phyloP scores from a whole-genome alignment of 495 filamentous ascomycete genomes.

The Talaromyces nanjingensis region DNA sequence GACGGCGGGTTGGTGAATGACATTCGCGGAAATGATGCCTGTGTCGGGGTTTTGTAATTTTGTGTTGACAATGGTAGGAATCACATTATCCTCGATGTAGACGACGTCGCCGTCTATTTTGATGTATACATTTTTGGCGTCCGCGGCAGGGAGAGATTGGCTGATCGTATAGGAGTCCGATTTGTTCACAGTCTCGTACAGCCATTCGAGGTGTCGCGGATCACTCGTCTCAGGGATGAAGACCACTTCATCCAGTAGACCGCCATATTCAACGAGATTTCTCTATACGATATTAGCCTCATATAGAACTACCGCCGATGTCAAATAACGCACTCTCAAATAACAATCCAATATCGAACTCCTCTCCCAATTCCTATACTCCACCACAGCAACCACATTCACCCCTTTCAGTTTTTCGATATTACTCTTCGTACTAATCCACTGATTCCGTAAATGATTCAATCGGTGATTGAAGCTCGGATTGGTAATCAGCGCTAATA shows the following conservation, averaged over 20 bases:
- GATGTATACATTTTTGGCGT: slow-evolving; percentile 37
- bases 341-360: slow-evolving; percentile 49
- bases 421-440: background rate
- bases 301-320: background rate
- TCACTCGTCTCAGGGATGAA: slow-evolving; percentile 46
- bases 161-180: slow-evolving; percentile 24
- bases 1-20: slow-evolving; percentile 38
- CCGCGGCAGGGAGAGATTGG: background rate
- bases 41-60: slow-evolving; percentile 39
- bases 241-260: slow-evolving; percentile 46
- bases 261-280: slow-evolving; percentile 45
- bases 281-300: slow-evolving; percentile 17
- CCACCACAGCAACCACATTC: slow-evolving; percentile 43
- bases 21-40: slow-evolving; percentile 45
- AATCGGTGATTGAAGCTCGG: background rate
- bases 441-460: background rate
- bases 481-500: background rate
- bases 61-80: slow-evolving; percentile 47
- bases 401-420: slow-evolving; percentile 33
- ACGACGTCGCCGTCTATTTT: slow-evolving; percentile 52
- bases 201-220: slow-evolving; percentile 37
- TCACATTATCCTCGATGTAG: slow-evolving; percentile 46
- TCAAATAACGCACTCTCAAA: slow-evolving; percentile 24
- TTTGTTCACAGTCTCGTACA: slow-evolving; percentile 22
- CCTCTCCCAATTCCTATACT: slow-evolving; percentile 37